Base-by-base conservation (phyloP, 805 yeast species). In the Candida mattraensis region DNA sequence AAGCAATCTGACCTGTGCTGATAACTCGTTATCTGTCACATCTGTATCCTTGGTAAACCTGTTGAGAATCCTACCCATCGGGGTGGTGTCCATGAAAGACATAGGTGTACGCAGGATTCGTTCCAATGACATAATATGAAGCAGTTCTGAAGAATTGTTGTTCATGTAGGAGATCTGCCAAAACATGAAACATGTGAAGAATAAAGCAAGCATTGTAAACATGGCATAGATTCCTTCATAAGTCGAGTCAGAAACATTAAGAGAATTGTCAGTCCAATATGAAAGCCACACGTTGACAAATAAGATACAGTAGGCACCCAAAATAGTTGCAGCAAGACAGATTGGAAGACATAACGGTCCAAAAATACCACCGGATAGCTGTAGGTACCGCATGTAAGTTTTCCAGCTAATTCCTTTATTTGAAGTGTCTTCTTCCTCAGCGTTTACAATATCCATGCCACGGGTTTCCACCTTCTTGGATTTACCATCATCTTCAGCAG, bases 41-140 rank as follows among this genome's bases (percentile, higher is more conserved):
- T 87, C 94, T 0, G 91, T 83, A 56, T 87, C 96, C 44, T 86
- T 86, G 1, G 95, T 86, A 60, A 87, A 87, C 46, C 95, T 68
- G 60, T 86, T 87, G 54, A 87, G 65, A 37, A 87, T 77, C 49
- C 95, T 70, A 3, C 96, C 96, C 70, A 85, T 72, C 20, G 96
- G 96, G 0, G 95, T 83, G 3, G 86, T 77, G 51, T 87, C 96
- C 62, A 87, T 72, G 56, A 77, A 87, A 0, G 78, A 60, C 91
- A 86, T 87, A 30, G 95, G 94, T 0, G 93, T 79, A 42, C 77
- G 79, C 49, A 87, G 64, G 5, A 87, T 69, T 23, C 68, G 72
- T 20, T 69, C 60, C 36, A 80, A 67, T 0, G 95, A 88, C 40
- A 55, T 53, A 29, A 80, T 65, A 50, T 86, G 84, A 53, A 87